Evolutionary conservation across 202 grass and related monocot species (phyloP).

Genomic region (Schoenoplectus tabernaemontani): DNA sequence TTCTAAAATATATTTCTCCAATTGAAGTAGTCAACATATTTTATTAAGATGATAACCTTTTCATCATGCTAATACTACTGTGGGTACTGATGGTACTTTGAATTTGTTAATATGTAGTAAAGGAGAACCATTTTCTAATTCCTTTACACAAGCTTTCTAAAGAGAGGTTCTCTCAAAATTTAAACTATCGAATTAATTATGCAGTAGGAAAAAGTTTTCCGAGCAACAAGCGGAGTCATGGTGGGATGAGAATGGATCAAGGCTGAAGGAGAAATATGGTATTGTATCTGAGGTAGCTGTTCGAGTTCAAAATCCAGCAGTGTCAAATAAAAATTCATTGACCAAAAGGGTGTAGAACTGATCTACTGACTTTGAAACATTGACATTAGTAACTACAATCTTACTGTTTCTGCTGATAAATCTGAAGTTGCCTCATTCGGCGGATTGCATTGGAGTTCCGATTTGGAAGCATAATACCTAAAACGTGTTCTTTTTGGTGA

Average conservation of each 20-base stretch:
- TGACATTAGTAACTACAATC: not conserved
- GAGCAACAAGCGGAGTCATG: slow-evolving; percentile 55
- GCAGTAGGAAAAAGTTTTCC: slow-evolving; percentile 58
- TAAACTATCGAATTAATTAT: not conserved
- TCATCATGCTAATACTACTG: not conserved
- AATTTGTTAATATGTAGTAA: not conserved
- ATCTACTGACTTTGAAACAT: slow-evolving; percentile 14
- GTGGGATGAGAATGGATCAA: slow-evolving; percentile 45
- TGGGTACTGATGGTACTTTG: not conserved
- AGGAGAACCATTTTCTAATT: not conserved
- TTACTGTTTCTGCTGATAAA: slow-evolving; percentile 15
- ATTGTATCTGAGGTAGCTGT: slow-evolving; percentile 28
- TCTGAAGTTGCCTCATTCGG: slow-evolving; percentile 19
- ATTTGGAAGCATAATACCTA: not conserved
- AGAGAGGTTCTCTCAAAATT: not conserved
- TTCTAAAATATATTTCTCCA: not conserved
- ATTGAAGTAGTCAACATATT: not conserved
- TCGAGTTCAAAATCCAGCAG: slow-evolving; percentile 5
- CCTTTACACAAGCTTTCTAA: not conserved
- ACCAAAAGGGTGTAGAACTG: slow-evolving; percentile 17
- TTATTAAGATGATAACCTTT: not conserved
- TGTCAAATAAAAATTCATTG: slow-evolving; percentile 19
- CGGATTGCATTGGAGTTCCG: not conserved
- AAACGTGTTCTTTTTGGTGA: not conserved
- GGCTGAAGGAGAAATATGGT: slow-evolving; percentile 43